Conservation (phyloP, 441 rosid species). For the Melastoma candidum region DNA sequence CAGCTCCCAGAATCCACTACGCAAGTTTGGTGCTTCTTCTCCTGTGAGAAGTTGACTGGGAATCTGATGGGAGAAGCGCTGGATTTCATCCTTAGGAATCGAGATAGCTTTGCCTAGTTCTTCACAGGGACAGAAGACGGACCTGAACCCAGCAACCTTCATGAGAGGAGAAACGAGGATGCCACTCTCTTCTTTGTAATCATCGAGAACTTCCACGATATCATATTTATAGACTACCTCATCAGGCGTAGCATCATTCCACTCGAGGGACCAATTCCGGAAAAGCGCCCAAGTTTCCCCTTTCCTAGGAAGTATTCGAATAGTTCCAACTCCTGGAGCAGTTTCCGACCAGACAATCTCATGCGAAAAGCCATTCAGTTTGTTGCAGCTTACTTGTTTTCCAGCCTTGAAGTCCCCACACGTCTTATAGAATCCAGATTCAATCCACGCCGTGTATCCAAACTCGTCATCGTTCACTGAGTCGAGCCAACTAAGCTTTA, state of each 20-base stretch:
- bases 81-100: constrained; percentile 13
- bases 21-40: constrained; percentile 14
- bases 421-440: constrained; percentile 14
- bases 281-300: constrained; percentile 17
- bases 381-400: constrained; percentile 1
- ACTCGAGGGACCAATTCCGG: constrained; percentile 13
- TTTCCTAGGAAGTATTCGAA: constrained; percentile 10
- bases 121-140: constrained; percentile 9
- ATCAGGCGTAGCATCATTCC: constrained; percentile 10
- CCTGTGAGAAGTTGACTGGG: constrained; percentile 15
- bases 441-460: constrained; percentile 12
- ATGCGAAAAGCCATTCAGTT: constrained; percentile 15
- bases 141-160: constrained; percentile 13
- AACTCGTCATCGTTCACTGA: constrained; percentile 11
- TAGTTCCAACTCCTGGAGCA: constrained; percentile 9
- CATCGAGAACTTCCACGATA: constrained; percentile 17
- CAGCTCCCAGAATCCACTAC: constrained; percentile 14
- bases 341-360: constrained; percentile 13
- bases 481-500: constrained; percentile 18
- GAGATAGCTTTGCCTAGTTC: constrained; percentile 1
- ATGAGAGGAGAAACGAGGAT: constrained; percentile 11
- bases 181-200: constrained; percentile 13
- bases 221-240: constrained; percentile 13
- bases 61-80: constrained; percentile 15
- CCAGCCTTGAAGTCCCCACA: constrained; percentile 13